Percentiles rank a stretch among this genome's conserved stretches.
These are phyloP conservation scores for Ceratocystis smalleyi DNA, from an alignment of 2,329 filamentous ascomycete genomes.

Conservation along the genomic window DNA sequence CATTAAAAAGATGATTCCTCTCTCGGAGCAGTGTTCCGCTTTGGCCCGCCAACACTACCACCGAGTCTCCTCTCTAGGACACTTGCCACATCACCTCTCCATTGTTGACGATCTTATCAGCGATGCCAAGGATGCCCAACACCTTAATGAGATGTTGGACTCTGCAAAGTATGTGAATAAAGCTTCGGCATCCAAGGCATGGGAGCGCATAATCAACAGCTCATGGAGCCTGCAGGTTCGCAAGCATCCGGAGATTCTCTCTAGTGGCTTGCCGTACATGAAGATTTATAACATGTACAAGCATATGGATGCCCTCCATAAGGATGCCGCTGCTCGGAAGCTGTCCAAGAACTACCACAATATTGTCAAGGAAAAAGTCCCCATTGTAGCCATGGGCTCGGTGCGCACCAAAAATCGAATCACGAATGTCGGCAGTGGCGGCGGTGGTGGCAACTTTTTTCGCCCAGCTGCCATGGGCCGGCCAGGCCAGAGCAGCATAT, in stretches of 20 bases:
- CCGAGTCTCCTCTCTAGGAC: background rate
- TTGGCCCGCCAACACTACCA: background rate
- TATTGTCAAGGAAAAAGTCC: background rate
- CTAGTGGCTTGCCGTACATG: background rate
- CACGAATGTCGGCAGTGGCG: constrained; percentile 6
- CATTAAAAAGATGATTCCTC: background rate
- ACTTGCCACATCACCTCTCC: background rate
- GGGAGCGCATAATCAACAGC: background rate
- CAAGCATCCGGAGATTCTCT: background rate
- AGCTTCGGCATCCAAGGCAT: background rate
- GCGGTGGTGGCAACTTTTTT: background rate
- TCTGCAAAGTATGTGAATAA: background rate
- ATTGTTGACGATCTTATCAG: background rate
- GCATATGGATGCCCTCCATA: background rate
- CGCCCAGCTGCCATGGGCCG: background rate
- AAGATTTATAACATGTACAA: background rate
- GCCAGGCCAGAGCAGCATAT: background rate
- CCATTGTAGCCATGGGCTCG: background rate
- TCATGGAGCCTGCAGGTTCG: background rate
- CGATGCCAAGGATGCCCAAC: background rate
- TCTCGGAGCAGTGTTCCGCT: background rate
- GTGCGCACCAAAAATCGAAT: constrained; percentile 9
- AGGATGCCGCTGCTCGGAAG: background rate
- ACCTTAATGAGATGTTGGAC: background rate
- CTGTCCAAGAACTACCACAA: background rate